Conservation (phyloP, 2,329 filamentous ascomycete genomes). For the Colletotrichum cordylinicola region DNA sequence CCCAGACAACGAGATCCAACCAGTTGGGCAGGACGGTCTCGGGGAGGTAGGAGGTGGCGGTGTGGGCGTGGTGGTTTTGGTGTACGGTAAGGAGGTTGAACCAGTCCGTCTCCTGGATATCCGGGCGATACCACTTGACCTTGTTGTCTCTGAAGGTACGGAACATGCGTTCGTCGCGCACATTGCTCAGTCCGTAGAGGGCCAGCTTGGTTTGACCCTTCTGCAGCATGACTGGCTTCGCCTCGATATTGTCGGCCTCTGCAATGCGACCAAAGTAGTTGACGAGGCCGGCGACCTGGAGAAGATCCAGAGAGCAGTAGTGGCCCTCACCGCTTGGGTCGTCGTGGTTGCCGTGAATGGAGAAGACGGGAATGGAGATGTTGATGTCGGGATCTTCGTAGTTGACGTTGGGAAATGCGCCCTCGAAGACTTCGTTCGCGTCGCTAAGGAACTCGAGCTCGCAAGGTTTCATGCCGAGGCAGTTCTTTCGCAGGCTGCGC, state of each 20-base stretch:
- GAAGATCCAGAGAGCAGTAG: constrained; percentile 85
- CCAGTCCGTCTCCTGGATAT: constrained; percentile 83
- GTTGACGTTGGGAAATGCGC: constrained; percentile 92
- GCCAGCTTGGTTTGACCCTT: constrained; percentile 94
- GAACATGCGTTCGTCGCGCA: constrained; percentile 93
- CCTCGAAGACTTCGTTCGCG: constrained; percentile 87
- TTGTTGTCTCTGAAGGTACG: constrained; percentile 91
- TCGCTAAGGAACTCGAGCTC: constrained; percentile 95
- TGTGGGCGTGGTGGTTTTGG: constrained; percentile 94
- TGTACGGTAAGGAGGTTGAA: constrained; percentile 96
- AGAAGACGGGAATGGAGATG: constrained; percentile 95
- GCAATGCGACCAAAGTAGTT: constrained; percentile 96
- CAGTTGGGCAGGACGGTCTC: constrained; percentile 93
- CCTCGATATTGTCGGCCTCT: constrained; percentile 90
- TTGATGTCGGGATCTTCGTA: constrained; percentile 99
- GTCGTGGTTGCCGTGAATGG: constrained; percentile 98
- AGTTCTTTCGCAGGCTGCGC: constrained; percentile 91
- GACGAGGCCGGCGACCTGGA: constrained; percentile 88
- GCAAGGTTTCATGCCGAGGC: constrained; percentile 92
- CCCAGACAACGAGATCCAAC: constrained; percentile 92
- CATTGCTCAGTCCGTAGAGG: constrained; percentile 93
- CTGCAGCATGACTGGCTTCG: constrained; percentile 91
- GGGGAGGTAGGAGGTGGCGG: constrained; percentile 90
- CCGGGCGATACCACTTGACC: constrained; percentile 91
- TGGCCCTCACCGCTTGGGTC: constrained; percentile 97